Evolutionary conservation across 1,284 basidiomycete species (phyloP), one percentile per base, ranked within the genome.

Genomic region (Cryptococcus sp.): DNA sequence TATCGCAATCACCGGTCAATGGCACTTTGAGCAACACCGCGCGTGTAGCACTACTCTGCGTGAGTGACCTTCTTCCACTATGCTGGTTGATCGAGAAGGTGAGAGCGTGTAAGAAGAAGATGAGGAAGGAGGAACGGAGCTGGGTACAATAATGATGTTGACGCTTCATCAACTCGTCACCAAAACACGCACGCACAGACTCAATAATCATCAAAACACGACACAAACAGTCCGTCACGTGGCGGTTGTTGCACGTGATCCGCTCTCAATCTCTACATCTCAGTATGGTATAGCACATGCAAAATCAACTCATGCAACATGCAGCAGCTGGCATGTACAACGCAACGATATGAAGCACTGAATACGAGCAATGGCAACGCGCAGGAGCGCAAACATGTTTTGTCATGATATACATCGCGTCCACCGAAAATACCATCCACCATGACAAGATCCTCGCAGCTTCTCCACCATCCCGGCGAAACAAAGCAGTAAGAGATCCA

Each of bases 371-470:
- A 35, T 35, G 13, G 31, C 31, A 35, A 10, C 13, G 31, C 5
- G 31, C 31, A 35, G 31, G 8, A 5, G 31, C 31, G 31, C 31
- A 35, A 35, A 13, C 31, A 35, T 54, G 27, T 61, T 53, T 54
- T 62, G 57, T 69, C 64, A 69, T 71, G 68, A 67, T 70, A 70
- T 70, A 70, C 70, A 72, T 70, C 61, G 54, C 60, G 60, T 57
- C 60, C 41, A 44, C 60, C 50, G 47, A 57, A 53, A 46, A 56
- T 56, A 58, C 55, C 56, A 57, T 20, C 50, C 49, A 57, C 48
- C 59, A 41, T 53, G 49, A 40, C 39, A 5, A 45, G 22, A 22
- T 22, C 42, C n/a, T 8, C 22, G n/a, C 42, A 45, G 16, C 31
- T 35, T 35, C 31, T 35, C 31, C 31, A 35, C 31, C 31, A 35